Base-by-base conservation (phyloP, 768 basidiomycete genomes). In the Tylopilus plumbeoviolaceoides region DNA sequence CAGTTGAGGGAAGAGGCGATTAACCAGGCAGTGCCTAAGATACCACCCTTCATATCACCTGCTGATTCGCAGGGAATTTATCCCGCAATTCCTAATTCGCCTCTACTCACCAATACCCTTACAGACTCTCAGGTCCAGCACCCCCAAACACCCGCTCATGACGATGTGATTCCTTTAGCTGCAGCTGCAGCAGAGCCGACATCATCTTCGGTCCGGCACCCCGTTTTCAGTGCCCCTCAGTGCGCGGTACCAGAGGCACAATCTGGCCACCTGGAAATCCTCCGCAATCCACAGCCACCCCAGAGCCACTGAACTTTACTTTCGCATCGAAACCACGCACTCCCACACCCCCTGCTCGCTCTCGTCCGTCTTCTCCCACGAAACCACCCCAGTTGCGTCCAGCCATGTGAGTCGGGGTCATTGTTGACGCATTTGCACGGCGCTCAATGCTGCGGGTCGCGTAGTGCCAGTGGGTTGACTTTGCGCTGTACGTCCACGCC, bases 391-490 rank as follows among this genome's bases (percentile, higher is more conserved):
- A 72, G 6, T 15, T 9, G 9, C 5, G 12, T 28, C 14, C n/a
- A 65, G 63, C 25, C 65, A 63, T 54, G 63, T 65, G 55, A 63
- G 63, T 30, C 15, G 28, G 41, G 4, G n/a, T 7, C 15, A 10
- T 48, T 15, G 9, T 28, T 18, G 33, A 9, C 23, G 4, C 5
- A 27, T 44, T 28, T 30, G 18, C 6, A 14, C 41, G 44, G 9
- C 17, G 38, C 41, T 62, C 7, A 63, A 41, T 15, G 14, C 21
- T 50, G 5, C 23, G 23, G 3, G 44, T 15, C 41, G 21, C 53
- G 5, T 43, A 82, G 78, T n/a, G n/a, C n/a, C n/a, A n/a, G n/a
- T 84, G 84, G 84, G 71, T 84, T 57, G 82, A 83, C 60, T 82
- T 85, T 48, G 82, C 79, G 20, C 67, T 83, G 79, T 82, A 65